phyloP scores from a whole-genome alignment of 1,284 basidiomycete species.

The Flammula alnicola region DNA sequence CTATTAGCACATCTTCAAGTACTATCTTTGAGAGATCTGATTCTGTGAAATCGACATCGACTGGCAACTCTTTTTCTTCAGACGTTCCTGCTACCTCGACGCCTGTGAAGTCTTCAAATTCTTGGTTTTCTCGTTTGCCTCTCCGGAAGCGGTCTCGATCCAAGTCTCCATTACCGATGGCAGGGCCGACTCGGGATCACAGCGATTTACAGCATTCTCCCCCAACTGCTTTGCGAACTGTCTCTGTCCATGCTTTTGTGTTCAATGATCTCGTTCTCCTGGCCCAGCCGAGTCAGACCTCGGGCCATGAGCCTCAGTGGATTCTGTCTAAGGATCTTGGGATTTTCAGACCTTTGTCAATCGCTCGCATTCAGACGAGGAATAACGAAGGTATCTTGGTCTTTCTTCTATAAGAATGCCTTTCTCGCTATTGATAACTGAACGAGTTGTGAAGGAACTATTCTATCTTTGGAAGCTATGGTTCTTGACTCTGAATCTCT shows the following conservation, averaged over 20 bases:
- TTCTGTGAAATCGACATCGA: slow-evolving; percentile 43
- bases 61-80: slow-evolving; percentile 1
- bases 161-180: slow-evolving; percentile 16
- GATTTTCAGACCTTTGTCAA: slow-evolving; percentile 57
- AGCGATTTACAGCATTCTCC: slow-evolving; percentile 5
- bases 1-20: slow-evolving; percentile 50
- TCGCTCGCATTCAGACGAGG: slow-evolving; percentile 21
- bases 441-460: slow-evolving; percentile 15
- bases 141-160: slow-evolving; percentile 22
- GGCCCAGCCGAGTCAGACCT: slow-evolving; percentile 37
- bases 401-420: slow-evolving; percentile 13
- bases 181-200: slow-evolving; percentile 6
- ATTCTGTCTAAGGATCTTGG: slow-evolving; percentile 56
- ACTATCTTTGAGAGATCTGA: slow-evolving; percentile 46
- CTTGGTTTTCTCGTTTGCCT: slow-evolving; percentile 28
- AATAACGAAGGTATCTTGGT: slow-evolving; percentile 18
- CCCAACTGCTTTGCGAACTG: slow-evolving; percentile 16
- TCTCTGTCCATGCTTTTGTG: slow-evolving; percentile 56
- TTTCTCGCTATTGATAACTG: slow-evolving; percentile 1
- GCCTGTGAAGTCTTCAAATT: slow-evolving; percentile 17
- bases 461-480: slow-evolving; percentile 55
- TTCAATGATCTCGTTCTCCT: slow-evolving; percentile 75
- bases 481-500: slow-evolving; percentile 49
- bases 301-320: slow-evolving; percentile 39
- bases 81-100: slow-evolving; percentile 15